These are phyloP conservation scores for Paracamarosporium sp. DNA, from an alignment of 2,329 filamentous ascomycete genomes.

Conservation along the genomic window DNA sequence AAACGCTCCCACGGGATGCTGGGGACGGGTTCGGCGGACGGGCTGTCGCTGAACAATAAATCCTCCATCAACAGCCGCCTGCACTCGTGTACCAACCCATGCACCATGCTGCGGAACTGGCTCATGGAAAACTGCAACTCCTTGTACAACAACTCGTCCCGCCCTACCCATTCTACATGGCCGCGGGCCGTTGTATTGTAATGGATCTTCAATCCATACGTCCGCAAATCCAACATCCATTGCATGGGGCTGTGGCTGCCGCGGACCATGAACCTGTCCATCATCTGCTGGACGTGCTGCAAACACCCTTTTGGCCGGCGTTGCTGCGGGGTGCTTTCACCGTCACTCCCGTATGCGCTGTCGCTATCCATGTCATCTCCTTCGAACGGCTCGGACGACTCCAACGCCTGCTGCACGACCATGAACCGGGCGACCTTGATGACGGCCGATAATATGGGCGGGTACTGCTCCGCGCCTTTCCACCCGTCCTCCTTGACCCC, in stretches of 20 bases:
- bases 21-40: neutral
- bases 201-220: conserved; percentile 20
- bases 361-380: conserved; percentile 8
- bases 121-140: conserved; percentile 13
- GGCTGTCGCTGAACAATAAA: neutral
- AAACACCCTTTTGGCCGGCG: conserved; percentile 17
- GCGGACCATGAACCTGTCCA: neutral
- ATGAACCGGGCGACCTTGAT: conserved; percentile 27
- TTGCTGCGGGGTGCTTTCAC: neutral
- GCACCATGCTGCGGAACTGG: conserved; percentile 14
- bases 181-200: conserved; percentile 18
- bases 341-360: conserved; percentile 14
- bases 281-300: conserved; percentile 19
- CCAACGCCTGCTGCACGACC: conserved; percentile 25
- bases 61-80: neutral
- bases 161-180: conserved; percentile 11
- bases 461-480: conserved; percentile 23
- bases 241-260: conserved; percentile 6
- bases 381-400: conserved; percentile 7
- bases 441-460: conserved; percentile 21
- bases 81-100: conserved; percentile 1
- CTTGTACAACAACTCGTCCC: conserved; percentile 18
- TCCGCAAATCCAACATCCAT: conserved; percentile 7
- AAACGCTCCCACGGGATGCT: neutral
- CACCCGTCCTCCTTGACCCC: conserved; percentile 21